Evolutionary conservation across 2,329 filamentous ascomycete genomes (phyloP).

Genomic region (Sporothrix protearum): DNA sequence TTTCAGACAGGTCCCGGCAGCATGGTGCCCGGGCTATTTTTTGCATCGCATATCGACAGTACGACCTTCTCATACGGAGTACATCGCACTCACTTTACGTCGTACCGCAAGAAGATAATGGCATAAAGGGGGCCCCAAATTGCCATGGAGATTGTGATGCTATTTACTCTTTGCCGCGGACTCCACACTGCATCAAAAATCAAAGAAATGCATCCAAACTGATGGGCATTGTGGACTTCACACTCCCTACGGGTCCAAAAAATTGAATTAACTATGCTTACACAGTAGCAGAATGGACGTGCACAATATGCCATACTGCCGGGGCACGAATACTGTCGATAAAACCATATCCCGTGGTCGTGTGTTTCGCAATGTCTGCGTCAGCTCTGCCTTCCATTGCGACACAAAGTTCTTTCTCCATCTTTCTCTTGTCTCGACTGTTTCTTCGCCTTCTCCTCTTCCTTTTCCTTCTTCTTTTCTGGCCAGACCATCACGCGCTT

Average conservation of each 20-base stretch:
- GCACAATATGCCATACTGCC: not conserved
- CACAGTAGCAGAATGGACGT: not conserved
- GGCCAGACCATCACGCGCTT: conserved; percentile 1
- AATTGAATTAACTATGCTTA: not conserved
- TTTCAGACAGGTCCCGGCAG: not conserved
- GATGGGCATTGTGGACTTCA: not conserved
- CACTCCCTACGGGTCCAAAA: not conserved
- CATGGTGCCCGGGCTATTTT: not conserved
- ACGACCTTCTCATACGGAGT: not conserved
- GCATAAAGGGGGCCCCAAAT: not conserved
- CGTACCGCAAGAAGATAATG: not conserved
- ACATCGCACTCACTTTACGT: not conserved
- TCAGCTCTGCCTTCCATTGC: not conserved
- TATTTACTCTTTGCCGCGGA: not conserved
- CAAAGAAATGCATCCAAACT: not conserved
- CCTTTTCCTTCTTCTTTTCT: not conserved
- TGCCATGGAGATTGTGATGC: not conserved
- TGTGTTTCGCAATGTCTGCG: conserved; percentile 8
- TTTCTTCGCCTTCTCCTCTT: not conserved
- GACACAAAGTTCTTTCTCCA: not conserved
- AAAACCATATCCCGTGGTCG: not conserved
- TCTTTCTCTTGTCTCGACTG: not conserved
- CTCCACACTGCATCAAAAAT: not conserved
- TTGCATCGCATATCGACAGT: not conserved
- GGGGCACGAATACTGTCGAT: not conserved